Evolutionary conservation across 192 early-diverging fungal genomes (phyloP).

Genomic region (Diversispora epigaea): DNA sequence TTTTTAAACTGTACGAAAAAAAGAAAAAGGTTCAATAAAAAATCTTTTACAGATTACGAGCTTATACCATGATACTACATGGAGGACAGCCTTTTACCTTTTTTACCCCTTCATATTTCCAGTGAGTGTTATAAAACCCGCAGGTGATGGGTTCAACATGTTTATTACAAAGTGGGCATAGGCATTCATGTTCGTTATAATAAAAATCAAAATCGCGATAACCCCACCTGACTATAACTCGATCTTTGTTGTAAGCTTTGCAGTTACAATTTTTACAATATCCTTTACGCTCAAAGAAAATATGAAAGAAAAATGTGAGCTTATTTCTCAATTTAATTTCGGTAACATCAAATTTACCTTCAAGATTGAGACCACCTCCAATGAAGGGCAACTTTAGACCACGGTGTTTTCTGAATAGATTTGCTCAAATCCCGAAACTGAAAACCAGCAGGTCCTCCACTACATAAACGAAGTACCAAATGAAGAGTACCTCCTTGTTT

Average conservation of each 20-base stretch:
- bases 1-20: too few species aligned
- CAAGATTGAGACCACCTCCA: background rate
- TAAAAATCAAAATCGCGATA: background rate
- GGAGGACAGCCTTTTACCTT: background rate
- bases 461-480: too few species aligned
- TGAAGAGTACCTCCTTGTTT: too few species aligned
- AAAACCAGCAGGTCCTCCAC: background rate
- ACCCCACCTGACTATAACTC: background rate
- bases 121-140: background rate
- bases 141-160: background rate
- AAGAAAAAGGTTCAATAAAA: too few species aligned
- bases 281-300: background rate
- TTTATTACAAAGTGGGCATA: background rate
- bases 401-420: background rate
- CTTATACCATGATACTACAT: background rate
- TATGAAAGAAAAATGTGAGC: background rate
- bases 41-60: background rate
- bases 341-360: background rate
- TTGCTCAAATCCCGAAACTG: background rate
- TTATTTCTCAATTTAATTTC: background rate
- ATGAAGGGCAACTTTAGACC: background rate
- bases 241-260: background rate
- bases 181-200: background rate
- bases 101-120: conserved; percentile 2
- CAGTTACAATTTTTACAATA: background rate